phyloP scores from a whole-genome alignment of 495 filamentous ascomycete genomes.

The Aspergillus sparsus region DNA sequence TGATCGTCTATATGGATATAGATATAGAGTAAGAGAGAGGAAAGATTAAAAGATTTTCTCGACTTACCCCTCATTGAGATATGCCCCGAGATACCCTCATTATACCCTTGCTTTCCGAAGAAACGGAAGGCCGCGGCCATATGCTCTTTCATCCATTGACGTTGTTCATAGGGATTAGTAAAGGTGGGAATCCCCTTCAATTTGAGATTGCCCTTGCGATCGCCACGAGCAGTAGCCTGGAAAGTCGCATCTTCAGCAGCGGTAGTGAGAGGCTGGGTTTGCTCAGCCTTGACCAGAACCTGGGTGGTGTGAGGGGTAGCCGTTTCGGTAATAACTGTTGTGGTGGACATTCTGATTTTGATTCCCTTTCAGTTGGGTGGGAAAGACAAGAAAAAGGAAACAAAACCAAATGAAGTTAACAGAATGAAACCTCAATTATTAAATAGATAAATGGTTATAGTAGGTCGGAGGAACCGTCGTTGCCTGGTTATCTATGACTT shows the following conservation, averaged over 20 bases:
- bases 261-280: constrained; percentile 4
- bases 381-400: neutral
- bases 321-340: constrained; percentile 4
- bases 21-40: too few species aligned
- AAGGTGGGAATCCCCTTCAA: constrained; percentile 60
- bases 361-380: neutral
- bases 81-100: constrained; percentile 69
- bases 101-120: constrained; percentile 69
- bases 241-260: constrained; percentile 26
- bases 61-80: constrained; percentile 51
- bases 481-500: neutral
- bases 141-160: constrained; percentile 69
- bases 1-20: neutral
- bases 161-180: constrained; percentile 57
- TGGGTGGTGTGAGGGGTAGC: constrained; percentile 7
- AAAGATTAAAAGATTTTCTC: neutral
- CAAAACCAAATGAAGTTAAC: too few species aligned
- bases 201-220: constrained; percentile 45
- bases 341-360: constrained; percentile 15
- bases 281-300: constrained; percentile 9
- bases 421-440: too few species aligned
- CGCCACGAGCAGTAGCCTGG: constrained; percentile 44
- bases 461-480: neutral
- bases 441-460: too few species aligned
- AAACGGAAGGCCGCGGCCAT: constrained; percentile 72